phyloP scores from a whole-genome alignment of 2,329 filamentous ascomycete genomes.

The Xylaria sp. region DNA sequence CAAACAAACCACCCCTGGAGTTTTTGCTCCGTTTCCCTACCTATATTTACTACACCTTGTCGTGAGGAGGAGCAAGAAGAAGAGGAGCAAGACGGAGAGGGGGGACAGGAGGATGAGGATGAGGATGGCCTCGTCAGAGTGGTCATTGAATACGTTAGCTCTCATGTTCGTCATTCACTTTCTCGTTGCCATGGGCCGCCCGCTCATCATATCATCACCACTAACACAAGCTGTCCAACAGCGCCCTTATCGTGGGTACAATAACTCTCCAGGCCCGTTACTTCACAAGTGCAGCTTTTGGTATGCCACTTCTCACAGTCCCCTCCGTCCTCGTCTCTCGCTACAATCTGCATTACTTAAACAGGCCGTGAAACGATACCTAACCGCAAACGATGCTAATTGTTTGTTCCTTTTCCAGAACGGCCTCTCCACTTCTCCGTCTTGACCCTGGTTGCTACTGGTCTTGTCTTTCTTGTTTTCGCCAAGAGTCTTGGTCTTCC shows the following conservation, averaged over 20 bases:
- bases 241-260: conserved; percentile 39
- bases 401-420: conserved; percentile 39
- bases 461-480: conserved; percentile 38
- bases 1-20: not conserved
- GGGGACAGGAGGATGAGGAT: conserved; percentile 10
- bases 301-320: conserved; percentile 41
- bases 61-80: conserved; percentile 6
- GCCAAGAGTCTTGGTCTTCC: conserved; percentile 31
- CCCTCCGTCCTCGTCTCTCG: not conserved
- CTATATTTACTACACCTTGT: not conserved
- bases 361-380: not conserved
- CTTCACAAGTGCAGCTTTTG: conserved; percentile 51
- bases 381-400: not conserved
- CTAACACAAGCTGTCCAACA: conserved; percentile 18
- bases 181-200: not conserved
- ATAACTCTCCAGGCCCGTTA: conserved; percentile 49
- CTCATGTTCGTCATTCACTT: conserved; percentile 19
- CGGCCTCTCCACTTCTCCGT: conserved; percentile 52
- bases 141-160: conserved; percentile 3
- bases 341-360: not conserved
- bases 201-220: not conserved
- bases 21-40: not conserved
- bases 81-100: not conserved
- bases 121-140: conserved; percentile 17
- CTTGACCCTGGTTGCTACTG: conserved; percentile 43